These are phyloP conservation scores for Dryadomyces quercivorus DNA, from an alignment of 2,329 filamentous ascomycete genomes.

Conservation along the genomic window DNA sequence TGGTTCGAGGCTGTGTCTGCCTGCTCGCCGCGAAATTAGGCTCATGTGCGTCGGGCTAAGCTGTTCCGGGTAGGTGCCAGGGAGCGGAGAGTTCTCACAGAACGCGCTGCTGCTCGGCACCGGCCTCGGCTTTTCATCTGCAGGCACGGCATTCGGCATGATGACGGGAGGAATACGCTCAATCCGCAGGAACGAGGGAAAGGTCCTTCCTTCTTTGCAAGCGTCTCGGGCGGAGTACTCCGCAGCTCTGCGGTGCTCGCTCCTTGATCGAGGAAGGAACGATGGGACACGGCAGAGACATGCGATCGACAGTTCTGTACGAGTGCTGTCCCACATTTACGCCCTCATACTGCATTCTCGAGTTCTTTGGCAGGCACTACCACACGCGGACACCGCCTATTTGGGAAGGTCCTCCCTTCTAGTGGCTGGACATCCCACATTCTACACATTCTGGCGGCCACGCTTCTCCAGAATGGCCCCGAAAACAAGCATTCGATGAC, in stretches of 20 bases:
- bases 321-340: too few species aligned
- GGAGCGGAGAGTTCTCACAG: not conserved
- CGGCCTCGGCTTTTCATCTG: not conserved
- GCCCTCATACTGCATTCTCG: too few species aligned
- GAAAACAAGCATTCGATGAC: not conserved
- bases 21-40: not conserved
- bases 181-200: too few species aligned
- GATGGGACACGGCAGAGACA: too few species aligned
- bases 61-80: conserved; percentile 5
- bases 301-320: too few species aligned
- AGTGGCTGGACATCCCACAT: not conserved
- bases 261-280: too few species aligned
- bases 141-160: not conserved
- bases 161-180: not conserved
- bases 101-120: not conserved
- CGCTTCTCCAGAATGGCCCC: not conserved
- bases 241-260: too few species aligned
- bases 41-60: not conserved
- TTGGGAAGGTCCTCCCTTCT: not conserved
- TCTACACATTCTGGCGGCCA: not conserved
- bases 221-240: too few species aligned
- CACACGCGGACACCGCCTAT: not conserved
- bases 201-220: too few species aligned
- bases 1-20: not conserved
- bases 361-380: not conserved